These are phyloP conservation scores for Microbotryum intermedium DNA, from an alignment of 1,284 basidiomycete genomes.

Conservation along the genomic window DNA sequence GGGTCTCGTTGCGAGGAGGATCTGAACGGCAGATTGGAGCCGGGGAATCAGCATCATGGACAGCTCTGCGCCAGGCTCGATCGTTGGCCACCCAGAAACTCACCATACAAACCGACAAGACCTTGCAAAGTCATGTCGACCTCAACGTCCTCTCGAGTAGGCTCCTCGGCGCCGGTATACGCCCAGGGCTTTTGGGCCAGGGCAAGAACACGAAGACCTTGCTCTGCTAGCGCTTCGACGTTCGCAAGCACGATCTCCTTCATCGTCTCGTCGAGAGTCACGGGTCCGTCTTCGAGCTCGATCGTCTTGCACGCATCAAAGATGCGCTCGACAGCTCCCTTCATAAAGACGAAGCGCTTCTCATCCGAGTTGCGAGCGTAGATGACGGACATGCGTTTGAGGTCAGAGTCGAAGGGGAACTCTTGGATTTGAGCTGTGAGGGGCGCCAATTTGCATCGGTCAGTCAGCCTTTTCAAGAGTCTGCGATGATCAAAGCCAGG, in stretches of 20 bases:
- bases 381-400: constrained; percentile 56
- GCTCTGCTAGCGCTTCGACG: constrained; percentile 51
- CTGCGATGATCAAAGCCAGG: not conserved
- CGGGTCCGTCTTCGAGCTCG: constrained; percentile 35
- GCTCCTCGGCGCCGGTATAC: constrained; percentile 9
- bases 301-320: constrained; percentile 47
- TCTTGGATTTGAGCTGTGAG: constrained; percentile 36
- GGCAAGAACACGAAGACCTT: constrained; percentile 50
- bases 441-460: constrained; percentile 9
- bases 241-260: constrained; percentile 46
- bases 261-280: constrained; percentile 37
- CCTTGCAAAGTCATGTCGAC: constrained; percentile 53
- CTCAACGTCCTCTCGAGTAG: constrained; percentile 50
- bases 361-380: constrained; percentile 37
- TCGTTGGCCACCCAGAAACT: not conserved
- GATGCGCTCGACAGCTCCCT: constrained; percentile 58
- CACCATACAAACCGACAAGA: constrained; percentile 52
- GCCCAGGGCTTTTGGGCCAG: constrained; percentile 36
- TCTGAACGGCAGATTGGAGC: constrained; percentile 39
- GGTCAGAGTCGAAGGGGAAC: constrained; percentile 49
- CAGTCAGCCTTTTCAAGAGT: not conserved
- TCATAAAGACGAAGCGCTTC: constrained; percentile 44
- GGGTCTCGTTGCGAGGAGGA: constrained; percentile 59
- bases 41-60: not conserved
- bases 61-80: not conserved